Evolutionary conservation across 805 yeast genomes (phyloP), one percentile per base, ranked within the genome.

Genomic region (Sugiyamaella americana): DNA sequence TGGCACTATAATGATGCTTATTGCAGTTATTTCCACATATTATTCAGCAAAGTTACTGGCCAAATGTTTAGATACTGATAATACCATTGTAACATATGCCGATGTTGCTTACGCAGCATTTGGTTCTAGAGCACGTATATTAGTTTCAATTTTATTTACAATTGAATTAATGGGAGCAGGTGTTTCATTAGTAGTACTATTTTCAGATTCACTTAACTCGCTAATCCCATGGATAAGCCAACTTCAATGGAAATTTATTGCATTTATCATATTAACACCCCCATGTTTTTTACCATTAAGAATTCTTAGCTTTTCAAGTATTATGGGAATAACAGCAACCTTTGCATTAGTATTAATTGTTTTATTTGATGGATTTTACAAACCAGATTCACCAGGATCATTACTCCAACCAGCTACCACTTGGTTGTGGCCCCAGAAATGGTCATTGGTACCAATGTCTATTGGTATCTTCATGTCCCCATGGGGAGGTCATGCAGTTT

Each of bases 91-190:
- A 72, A 84, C 96, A 0, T 88, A 87, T 62, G 94, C 95, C 0
- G 96, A 88, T 66, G 71, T 88, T 41, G 95, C 94, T 2, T 82
- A 78, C 57, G 85, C 87, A n/a, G 84, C 89, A 0, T 87, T 82
- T 59, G 96, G 96, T 1, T 69, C 83, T 2, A 70, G 70, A 26
- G 95, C 93, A 2, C 75, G 95, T 57, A 70, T 85, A 2, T 62
- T 83, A 30, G 84, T 88, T 26, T 84, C 95, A 1, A 54, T 80
- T 11, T 59, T 87, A 11, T 87, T 88, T 59, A 81, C 91, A 0
- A 55, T 85, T 37, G 96, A 88, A 58, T 70, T 88, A 38, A 55
- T 84, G 47, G 95, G 91, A 2, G 82, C 84, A 38, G 89, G 95
- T 16, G 89, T 88, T 8, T 77, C 95, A 0, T 69, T 88, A 51